Evolutionary conservation across 495 filamentous ascomycete genomes (phyloP).

Genomic region (Pyrenula massariospora): DNA sequence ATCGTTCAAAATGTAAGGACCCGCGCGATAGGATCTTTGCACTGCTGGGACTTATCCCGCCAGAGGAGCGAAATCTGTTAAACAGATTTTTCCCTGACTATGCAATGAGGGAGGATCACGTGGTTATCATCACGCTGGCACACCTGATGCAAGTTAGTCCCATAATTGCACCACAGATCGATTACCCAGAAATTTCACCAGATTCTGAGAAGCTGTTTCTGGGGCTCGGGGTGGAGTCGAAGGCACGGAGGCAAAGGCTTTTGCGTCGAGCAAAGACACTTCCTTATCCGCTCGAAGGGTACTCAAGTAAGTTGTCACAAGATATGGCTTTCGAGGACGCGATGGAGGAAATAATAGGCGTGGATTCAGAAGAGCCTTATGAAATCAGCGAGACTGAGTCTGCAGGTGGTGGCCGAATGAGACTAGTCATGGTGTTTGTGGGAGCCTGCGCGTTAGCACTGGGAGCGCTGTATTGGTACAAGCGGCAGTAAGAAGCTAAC

Average conservation of each 20-base stretch:
- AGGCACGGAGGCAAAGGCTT: constrained; percentile 6
- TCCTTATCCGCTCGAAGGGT: constrained; percentile 1
- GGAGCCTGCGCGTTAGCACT: not conserved
- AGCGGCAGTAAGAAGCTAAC: not conserved
- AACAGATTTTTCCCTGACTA: constrained; percentile 10
- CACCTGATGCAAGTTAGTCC: constrained; percentile 4
- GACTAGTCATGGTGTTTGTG: not conserved
- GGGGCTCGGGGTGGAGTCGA: constrained; percentile 8
- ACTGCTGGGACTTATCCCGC: constrained; percentile 10
- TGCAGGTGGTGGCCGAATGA: not conserved
- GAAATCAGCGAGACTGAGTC: not conserved
- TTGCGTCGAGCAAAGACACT: constrained; percentile 1
- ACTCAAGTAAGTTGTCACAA: not conserved
- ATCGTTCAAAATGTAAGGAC: constrained; percentile 10
- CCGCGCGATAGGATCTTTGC: constrained; percentile 15
- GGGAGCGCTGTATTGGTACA: not conserved
- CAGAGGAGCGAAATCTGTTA: constrained; percentile 3
- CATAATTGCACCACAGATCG: not conserved
- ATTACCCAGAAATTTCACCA: constrained; percentile 1
- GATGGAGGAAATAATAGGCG: not conserved
- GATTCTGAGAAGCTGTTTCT: constrained; percentile 8
- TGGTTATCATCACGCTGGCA: constrained; percentile 10
- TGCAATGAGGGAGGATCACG: constrained; percentile 6
- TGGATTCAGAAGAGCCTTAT: not conserved
- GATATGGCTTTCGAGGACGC: not conserved